Evolutionary conservation across 1,284 basidiomycete species (phyloP), one percentile per base, ranked within the genome.

Genomic region (Sparassis latifolia): DNA sequence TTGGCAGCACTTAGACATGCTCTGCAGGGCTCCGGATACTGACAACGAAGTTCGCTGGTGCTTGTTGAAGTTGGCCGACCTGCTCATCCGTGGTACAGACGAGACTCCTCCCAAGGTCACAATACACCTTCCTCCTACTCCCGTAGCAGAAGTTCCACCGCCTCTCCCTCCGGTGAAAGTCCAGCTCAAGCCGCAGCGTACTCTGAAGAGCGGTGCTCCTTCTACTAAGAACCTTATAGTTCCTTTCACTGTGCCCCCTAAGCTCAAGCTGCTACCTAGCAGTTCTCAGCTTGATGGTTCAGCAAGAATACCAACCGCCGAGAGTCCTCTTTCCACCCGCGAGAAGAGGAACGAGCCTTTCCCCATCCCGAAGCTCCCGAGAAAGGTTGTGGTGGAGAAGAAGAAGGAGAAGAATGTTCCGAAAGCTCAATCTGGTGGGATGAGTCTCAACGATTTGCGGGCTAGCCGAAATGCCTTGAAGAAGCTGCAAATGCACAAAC

Each of bases 11-110:
- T 38, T 53, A 55, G 30, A 32, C 39, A 35, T 46, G 52, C 44
- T 20, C 20, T 47, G 2, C 57, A 92, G 89, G 38, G 78, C 82
- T 29, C 76, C 84, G 0, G 78, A 84, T 46, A 77, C 83, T 44
- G 95, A 98, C 65, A 76, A 86, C 57, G 90, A 96, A 70, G 88
- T 95, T 43, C 86, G 94, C 37, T 91, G 92, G 80, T 91, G 89
- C 54, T 71, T 97, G 45, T 75, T 99, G 60, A 98, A 98, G 70
- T 74, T 97, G 7, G 92, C 90, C 9, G 96, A 98, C 63, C 76
- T 97, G 29, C 80, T 96, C 45, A 88, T 96, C 57, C 83, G 86
- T 47, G 87, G 90, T 27, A 71, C 80, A 3, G 83, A 91, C 49
- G 94, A 97, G 67, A 79, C 84, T 3, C 74, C 87, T n/a, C 93